Evolutionary conservation across 768 basidiomycete genomes (phyloP), one percentile per base, ranked within the genome.

Genomic region (Lyophyllum semitale): DNA sequence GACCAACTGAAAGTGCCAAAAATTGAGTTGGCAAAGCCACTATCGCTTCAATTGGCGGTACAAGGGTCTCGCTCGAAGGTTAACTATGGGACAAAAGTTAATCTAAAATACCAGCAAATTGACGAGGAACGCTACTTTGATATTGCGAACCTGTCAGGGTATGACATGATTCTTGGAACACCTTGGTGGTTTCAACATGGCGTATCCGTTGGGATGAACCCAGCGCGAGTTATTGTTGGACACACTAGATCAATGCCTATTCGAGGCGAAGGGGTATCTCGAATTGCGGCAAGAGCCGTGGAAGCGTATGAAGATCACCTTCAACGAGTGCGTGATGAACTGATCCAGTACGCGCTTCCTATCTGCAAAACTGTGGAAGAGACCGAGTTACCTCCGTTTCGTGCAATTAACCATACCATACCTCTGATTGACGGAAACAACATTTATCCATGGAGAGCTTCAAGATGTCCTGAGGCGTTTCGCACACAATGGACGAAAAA

Each of bases 381-480:
- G 11, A 74, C 71, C 0, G 63, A 60, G 0, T 48, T 77, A 7
- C 79, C 79, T 0, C 76, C 75, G 0, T 49, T 76, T 1, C 42
- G 72, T 1, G 71, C 53, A 0, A 72, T 80, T 2, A 80, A 80
- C 54, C 77, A 80, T 50, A 38, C 46, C 0, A 79, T 81, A 2
- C 73, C 71, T 0, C 54, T 81, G 3, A 77, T 78, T 23, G 40
- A 51, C 15, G n/a, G 32, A 22, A 15, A 13, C 0, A 25, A 20
- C 12, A 35, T 50, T n/a, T n/a, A n/a, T n/a, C n/a, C n/a, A n/a
- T n/a, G n/a, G n/a, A n/a, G n/a, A n/a, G n/a, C n/a, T n/a, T n/a
- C n/a, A n/a, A n/a, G n/a, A n/a, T n/a, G n/a, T n/a, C n/a, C n/a
- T n/a, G n/a, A n/a, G n/a, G n/a, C 70, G 0, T 49, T 78, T 1